These are phyloP conservation scores for Hymenoscyphus fraxineus DNA, from an alignment of 2,329 filamentous ascomycete genomes.

Conservation along the genomic window DNA sequence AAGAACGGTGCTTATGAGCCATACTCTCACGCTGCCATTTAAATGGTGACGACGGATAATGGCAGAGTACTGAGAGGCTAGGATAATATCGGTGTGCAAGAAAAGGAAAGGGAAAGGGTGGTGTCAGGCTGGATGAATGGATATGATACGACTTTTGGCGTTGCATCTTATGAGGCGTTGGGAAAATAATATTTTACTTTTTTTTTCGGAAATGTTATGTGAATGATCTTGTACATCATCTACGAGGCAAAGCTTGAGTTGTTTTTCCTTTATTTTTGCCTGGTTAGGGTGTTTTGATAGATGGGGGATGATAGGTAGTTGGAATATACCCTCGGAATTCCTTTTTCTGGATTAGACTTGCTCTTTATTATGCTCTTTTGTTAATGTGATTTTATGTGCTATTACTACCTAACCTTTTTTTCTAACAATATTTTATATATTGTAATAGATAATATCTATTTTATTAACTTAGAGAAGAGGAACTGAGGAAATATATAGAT, in stretches of 20 bases:
- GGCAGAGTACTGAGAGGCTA: neutral
- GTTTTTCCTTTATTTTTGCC: neutral
- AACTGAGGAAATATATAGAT: too few species aligned
- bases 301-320: neutral
- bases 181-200: neutral
- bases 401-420: too few species aligned
- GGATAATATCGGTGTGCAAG: neutral
- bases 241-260: neutral
- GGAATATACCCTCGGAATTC: neutral
- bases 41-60: conserved; percentile 26
- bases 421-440: too few species aligned
- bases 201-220: neutral
- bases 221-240: neutral
- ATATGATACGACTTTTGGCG: neutral
- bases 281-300: too few species aligned
- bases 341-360: neutral
- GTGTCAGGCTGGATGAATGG: neutral
- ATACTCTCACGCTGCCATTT: conserved; percentile 53
- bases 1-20: conserved; percentile 57
- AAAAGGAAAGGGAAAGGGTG: too few species aligned
- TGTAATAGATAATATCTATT: too few species aligned
- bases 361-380: neutral
- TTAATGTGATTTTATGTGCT: neutral
- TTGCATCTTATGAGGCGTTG: conserved; percentile 1
- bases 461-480: too few species aligned